Conservation (phyloP, 2,329 filamentous ascomycete species). For the Simplicillium aogashimaense region DNA sequence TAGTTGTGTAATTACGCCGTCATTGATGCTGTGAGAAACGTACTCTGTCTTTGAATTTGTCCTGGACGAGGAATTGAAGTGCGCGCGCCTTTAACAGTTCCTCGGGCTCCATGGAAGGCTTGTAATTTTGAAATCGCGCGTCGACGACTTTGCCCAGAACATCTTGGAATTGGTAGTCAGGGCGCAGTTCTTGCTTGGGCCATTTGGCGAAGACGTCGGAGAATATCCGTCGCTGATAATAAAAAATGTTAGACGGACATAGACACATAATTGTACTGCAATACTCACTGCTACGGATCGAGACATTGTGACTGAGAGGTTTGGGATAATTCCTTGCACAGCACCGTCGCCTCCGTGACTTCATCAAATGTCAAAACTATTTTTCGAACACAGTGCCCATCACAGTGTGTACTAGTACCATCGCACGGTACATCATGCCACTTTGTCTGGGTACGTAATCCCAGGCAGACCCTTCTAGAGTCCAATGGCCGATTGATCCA, state of each 20-base stretch:
- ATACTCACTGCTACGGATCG: constrained; percentile 16
- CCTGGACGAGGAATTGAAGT: constrained; percentile 46
- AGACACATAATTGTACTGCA: not conserved
- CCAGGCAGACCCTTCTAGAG: too few relatives aligned
- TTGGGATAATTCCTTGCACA: too few relatives aligned
- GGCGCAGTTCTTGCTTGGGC: constrained; percentile 55
- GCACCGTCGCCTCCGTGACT: too few relatives aligned
- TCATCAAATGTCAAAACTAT: too few relatives aligned
- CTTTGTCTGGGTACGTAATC: not conserved
- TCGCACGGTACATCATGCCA: not conserved
- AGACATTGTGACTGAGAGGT: constrained; percentile 17
- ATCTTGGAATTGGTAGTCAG: constrained; percentile 51
- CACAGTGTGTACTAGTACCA: not conserved
- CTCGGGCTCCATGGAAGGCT: constrained; percentile 29
- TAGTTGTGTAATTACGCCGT: not conserved
- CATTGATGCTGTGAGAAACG: constrained; percentile 7
- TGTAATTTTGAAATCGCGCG: constrained; percentile 21
- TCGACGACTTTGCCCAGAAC: constrained; percentile 31
- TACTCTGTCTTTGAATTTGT: constrained; percentile 49
- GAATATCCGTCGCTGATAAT: constrained; percentile 23
- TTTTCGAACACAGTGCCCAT: not conserved
- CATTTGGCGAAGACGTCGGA: constrained; percentile 37
- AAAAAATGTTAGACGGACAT: not conserved
- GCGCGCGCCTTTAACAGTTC: constrained; percentile 50
- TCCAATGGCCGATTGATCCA: too few relatives aligned